Evolutionary conservation across 1,284 basidiomycete genomes (phyloP), one percentile per base, ranked within the genome.

Genomic region (Sanghuangporus weigelae): DNA sequence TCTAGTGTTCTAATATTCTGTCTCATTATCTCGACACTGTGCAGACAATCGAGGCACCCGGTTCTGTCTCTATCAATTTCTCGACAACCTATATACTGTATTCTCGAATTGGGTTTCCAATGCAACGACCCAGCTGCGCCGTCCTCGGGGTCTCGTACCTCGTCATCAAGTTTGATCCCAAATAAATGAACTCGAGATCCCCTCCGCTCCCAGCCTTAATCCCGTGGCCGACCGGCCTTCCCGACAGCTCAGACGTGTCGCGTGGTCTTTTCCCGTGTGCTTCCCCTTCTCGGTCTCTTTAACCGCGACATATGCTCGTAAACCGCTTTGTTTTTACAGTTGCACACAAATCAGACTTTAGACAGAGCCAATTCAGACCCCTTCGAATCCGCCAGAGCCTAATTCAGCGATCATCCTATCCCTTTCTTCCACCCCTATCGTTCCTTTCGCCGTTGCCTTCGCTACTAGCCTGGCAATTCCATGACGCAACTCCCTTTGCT

Each of bases 401-500:
- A 80, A 68, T 49, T 72, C 74, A 38, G 55, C 65, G 39, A 83
- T 69, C 77, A 84, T 81, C 36, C 54, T 62, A 57, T 63, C 62
- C 44, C 69, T 74, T 50, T 66, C 68, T 6, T 67, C 61, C 46
- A 56, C 56, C 57, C 71, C 69, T 49, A 83, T 59, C 67, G 66
- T 64, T 57, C 76, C 77, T 59, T 66, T 66, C 53, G 63, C 62
- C 42, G 67, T 67, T 63, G 78, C 76, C 58, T 63, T 66, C 31
- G 67, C 69, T n/a, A 83, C 69, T 67, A 71, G 65, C 2, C 49
- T 14, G 38, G 70, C 74, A 55, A 89, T 81, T 26, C 69, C 68
- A 2, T 70, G 63, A 62, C 86, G 80, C 67, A 79, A 68, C 48
- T 59, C 66, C 38, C 55, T 64, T 67, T 87, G 84, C 68, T 78